phyloP scores from a whole-genome alignment of 352 stramenopile species.

The Phytopythium oedochilum region DNA sequence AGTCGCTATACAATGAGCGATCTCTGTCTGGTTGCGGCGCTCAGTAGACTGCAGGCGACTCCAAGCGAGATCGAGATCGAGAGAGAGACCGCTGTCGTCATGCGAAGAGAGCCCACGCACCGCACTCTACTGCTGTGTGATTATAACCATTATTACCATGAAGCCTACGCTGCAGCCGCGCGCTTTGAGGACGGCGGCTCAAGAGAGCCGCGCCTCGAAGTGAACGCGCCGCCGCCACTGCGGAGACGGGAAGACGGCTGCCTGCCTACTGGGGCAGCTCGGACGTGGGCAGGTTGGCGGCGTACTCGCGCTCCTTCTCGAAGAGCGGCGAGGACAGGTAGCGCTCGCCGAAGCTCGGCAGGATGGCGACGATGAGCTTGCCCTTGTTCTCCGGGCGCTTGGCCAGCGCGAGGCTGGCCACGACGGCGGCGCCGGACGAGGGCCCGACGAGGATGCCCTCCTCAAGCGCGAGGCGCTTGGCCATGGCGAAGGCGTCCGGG shows the following conservation, averaged over 20 bases:
- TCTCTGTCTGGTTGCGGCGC: too few relatives aligned
- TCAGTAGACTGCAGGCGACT: too few relatives aligned
- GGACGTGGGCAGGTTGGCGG: constrained; percentile 55
- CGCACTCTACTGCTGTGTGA: background rate
- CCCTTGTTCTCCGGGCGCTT: constrained; percentile 74
- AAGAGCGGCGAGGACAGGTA: constrained; percentile 82
- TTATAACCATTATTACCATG: background rate
- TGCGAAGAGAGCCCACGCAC: too few relatives aligned
- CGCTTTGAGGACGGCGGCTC: too few relatives aligned
- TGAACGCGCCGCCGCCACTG: too few relatives aligned
- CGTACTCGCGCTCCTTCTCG: constrained; percentile 72
- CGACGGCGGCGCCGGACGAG: constrained; percentile 83
- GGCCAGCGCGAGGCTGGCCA: constrained; percentile 78
- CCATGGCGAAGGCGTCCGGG: constrained; percentile 81
- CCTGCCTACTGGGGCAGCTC: constrained; percentile 27
- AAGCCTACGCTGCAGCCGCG: too few relatives aligned
- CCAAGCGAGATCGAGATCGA: too few relatives aligned
- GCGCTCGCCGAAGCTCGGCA: constrained; percentile 89
- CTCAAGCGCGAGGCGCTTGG: constrained; percentile 79
- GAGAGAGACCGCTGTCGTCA: too few relatives aligned
- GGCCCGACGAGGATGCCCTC: constrained; percentile 86
- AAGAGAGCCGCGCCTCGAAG: too few relatives aligned
- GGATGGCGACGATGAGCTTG: constrained; percentile 89
- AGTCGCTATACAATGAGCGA: too few relatives aligned
- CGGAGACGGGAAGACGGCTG: too few relatives aligned